Evolutionary conservation across 164 flowering plant genomes (phyloP).

Genomic region (Paratinospora sagittata): DNA sequence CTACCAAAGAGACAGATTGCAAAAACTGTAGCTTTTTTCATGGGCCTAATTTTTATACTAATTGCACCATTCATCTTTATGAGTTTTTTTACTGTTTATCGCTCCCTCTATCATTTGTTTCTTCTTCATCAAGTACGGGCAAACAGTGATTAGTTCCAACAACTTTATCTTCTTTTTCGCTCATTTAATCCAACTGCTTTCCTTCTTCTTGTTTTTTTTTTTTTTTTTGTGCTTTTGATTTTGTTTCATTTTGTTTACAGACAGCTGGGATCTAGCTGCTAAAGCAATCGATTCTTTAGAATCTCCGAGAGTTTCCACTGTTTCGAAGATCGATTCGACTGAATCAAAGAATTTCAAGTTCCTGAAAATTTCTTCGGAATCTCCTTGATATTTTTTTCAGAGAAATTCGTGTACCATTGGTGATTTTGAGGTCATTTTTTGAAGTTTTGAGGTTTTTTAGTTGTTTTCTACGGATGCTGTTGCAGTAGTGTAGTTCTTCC

Average conservation of each 20-base stretch:
- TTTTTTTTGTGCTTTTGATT: slow-evolving; percentile 7
- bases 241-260: neutral
- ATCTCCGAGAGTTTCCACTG: slow-evolving; percentile 1
- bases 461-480: neutral
- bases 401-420: neutral
- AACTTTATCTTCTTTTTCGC: no score
- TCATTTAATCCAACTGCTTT: no score
- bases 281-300: slow-evolving; percentile 4
- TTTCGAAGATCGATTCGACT: neutral
- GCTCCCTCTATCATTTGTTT: no score
- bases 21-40: no score
- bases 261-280: slow-evolving; percentile 6
- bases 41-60: no score
- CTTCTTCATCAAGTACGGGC: no score
- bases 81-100: no score
- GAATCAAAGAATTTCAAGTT: neutral
- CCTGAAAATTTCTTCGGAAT: neutral
- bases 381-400: neutral
- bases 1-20: no score
- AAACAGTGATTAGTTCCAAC: no score
- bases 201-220: no score
- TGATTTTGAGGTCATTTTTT: neutral
- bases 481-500: neutral
- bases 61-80: no score
- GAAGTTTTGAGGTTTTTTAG: neutral